phyloP scores from a whole-genome alignment of 2,329 filamentous ascomycete species.

The Aspergillus neoniger region DNA sequence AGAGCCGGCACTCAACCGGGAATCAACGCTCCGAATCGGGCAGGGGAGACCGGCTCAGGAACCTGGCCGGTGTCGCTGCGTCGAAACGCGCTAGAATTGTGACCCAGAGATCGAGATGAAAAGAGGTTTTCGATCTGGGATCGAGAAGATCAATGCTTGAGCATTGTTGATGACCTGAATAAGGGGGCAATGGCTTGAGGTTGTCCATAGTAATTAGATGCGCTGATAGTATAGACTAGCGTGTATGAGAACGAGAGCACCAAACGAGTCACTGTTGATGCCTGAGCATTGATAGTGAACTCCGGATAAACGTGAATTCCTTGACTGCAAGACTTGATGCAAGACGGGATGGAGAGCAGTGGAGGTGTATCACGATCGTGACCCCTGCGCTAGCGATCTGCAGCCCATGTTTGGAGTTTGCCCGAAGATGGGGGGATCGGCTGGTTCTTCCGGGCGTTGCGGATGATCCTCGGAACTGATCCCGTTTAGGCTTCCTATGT shows the following conservation, averaged over 20 bases:
- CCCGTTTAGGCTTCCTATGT: neutral
- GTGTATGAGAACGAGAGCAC: neutral
- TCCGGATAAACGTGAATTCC: neutral
- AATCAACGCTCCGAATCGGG: neutral
- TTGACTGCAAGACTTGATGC: neutral
- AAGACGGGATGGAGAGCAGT: neutral
- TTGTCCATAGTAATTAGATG: too few species aligned
- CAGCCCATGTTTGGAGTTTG: neutral
- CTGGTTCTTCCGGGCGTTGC: constrained; percentile 1
- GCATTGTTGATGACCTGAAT: neutral
- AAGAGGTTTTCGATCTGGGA: neutral
- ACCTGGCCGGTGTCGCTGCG: neutral
- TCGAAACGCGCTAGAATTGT: neutral
- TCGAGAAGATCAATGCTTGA: neutral
- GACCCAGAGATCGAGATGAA: neutral
- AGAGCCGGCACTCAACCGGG: neutral
- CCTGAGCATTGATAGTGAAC: neutral
- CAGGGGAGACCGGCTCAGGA: neutral
- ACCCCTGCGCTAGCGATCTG: neutral
- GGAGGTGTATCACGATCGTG: neutral
- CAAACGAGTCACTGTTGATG: too few species aligned
- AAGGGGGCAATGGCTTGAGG: too few species aligned
- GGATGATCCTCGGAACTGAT: neutral
- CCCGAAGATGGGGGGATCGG: constrained; percentile 2
- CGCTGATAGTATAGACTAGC: neutral